Percentiles rank a stretch among this genome's conserved stretches.
Evolutionary conservation across 108 stramenopile genomes (phyloP).

Genomic region (Craspedostauros australis): DNA sequence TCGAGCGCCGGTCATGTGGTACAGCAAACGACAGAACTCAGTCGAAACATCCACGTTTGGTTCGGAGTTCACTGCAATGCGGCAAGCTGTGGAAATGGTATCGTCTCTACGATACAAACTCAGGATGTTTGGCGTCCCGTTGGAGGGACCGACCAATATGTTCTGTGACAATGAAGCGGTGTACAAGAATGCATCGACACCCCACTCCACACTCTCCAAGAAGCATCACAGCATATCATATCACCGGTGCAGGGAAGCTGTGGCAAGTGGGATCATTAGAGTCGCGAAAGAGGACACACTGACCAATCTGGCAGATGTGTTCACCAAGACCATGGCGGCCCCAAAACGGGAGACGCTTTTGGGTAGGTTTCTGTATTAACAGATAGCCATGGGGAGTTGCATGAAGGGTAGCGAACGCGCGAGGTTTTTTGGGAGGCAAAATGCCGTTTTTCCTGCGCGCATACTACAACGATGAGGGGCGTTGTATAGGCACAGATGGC

Average conservation of each 20-base stretch:
- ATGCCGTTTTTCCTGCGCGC: too few species aligned
- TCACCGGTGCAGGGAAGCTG: conserved; percentile 28
- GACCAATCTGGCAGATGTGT: conserved; percentile 34
- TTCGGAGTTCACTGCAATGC: conserved; percentile 9
- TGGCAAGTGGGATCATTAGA: conserved; percentile 24
- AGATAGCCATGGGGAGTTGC: too few species aligned
- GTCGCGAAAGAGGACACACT: conserved; percentile 19
- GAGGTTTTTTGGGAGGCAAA: too few species aligned
- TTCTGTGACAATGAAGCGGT: conserved; percentile 30
- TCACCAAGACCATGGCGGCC: conserved; percentile 30
- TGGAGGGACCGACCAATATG: conserved; percentile 8
- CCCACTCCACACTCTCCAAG: conserved; percentile 32
- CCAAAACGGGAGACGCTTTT: not conserved
- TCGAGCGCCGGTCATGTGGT: conserved; percentile 5
- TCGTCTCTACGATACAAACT: conserved; percentile 23
- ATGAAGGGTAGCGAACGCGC: too few species aligned
- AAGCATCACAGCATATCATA: conserved; percentile 32
- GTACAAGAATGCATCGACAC: conserved; percentile 21
- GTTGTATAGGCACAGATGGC: too few species aligned
- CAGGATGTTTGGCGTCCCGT: conserved; percentile 28
- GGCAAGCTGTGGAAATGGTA: conserved; percentile 18
- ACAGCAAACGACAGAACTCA: conserved; percentile 7
- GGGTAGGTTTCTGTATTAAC: too few species aligned
- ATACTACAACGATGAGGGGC: too few species aligned
- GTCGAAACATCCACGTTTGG: conserved; percentile 15